Conservation (phyloP, 2,329 filamentous ascomycete genomes). For the Epichloe brachyelytri region DNA sequence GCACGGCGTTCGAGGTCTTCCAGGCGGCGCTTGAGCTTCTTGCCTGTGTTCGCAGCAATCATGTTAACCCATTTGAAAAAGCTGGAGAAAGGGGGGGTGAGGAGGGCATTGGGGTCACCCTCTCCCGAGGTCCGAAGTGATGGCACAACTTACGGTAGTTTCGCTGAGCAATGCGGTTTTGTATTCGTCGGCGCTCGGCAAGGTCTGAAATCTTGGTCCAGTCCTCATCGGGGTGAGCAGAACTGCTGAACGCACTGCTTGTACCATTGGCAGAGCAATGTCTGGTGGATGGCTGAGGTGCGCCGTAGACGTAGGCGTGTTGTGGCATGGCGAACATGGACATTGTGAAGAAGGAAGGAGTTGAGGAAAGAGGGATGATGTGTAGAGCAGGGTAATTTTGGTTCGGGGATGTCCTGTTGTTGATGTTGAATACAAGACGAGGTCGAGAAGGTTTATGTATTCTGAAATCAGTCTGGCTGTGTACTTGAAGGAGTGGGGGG, state of each 20-base stretch:
- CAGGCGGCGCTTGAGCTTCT: constrained; percentile 83
- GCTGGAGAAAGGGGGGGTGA: too few relatives aligned
- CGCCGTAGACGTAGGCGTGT: constrained; percentile 20
- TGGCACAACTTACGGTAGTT: constrained; percentile 61
- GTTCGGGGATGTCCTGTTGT: too few relatives aligned
- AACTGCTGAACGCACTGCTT: constrained; percentile 89
- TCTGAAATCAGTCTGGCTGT: background rate
- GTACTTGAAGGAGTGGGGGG: background rate
- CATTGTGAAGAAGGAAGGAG: constrained; percentile 13
- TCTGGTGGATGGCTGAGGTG: constrained; percentile 32
- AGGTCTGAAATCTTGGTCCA: constrained; percentile 99
- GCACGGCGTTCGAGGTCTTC: constrained; percentile 75
- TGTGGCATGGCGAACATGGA: constrained; percentile 24
- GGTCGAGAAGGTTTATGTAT: background rate
- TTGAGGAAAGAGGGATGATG: too few relatives aligned
- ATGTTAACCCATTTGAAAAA: background rate
- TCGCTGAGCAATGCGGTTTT: constrained; percentile 94
- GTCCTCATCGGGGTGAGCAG: constrained; percentile 91
- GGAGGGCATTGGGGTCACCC: background rate
- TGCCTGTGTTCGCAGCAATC: constrained; percentile 39
- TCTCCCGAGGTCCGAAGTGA: too few relatives aligned
- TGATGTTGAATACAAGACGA: background rate
- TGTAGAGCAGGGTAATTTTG: too few relatives aligned
- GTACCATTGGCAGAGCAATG: constrained; percentile 64
- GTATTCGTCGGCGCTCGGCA: constrained; percentile 83